Evolutionary conservation across 139 green algal species (phyloP), one percentile per base, ranked within the genome.

Genomic region (Tetraselmis chui): DNA sequence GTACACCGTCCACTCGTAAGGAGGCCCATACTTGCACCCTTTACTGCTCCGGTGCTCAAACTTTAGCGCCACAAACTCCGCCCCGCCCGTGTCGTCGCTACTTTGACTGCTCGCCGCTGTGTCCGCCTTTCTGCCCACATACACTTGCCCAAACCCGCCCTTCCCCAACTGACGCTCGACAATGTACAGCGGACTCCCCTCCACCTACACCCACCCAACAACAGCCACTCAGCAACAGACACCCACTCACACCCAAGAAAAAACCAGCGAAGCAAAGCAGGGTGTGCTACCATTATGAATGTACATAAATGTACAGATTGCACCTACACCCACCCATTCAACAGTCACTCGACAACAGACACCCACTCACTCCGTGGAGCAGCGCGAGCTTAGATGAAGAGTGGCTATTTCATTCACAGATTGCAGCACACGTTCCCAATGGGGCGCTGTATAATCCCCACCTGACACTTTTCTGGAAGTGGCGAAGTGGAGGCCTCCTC

Each of bases 91-190:
- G 79, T 25, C 59, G 25, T 30, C 23, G 22, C 23, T 29, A n/a
- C 26, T 25, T 1, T 30, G 23, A 23, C 31, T 32, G n/a, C 58
- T 67, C 79, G 26, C 28, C 22, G 58, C 2, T 78, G 58, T 29
- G 79, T 31, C 30, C 22, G 28, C 23, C 82, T 31, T 59, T 28
- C 28, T 18, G 24, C 88, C 89, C 2, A 88, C 80, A 83, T 92
- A 93, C 22, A 93, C 89, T 59, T 93, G 89, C 2, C 89, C 89
- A 80, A 93, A 93, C 23, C 89, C 89, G 75, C 89, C 89, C 78
- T 93, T 93, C 11, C 89, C 89, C 2, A 93, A 76, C 80, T 89
- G 89, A 27, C 81, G 31, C 58, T 90, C 86, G 23, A 93, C 91
- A 18, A 89, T 85, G 84, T 93, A 93, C 26, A 88, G 59, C 29